phyloP scores from a whole-genome alignment of 2,329 filamentous ascomycete species.

The Colletotrichum sp. region DNA sequence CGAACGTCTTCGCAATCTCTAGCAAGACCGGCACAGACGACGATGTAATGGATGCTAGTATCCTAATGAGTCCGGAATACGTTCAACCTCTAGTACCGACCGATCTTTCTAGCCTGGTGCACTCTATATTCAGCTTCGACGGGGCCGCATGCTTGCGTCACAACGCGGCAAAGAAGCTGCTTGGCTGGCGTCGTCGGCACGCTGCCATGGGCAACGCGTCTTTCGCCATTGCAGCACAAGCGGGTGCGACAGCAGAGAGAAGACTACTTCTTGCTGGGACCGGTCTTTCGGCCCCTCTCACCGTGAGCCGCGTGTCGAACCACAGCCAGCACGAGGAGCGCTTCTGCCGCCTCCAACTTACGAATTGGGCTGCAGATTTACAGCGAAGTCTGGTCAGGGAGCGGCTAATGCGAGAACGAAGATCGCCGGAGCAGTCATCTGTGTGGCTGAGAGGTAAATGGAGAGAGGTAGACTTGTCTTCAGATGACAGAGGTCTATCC shows the following conservation, averaged over 20 bases:
- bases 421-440: slow-evolving; percentile 66
- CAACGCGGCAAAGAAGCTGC: slow-evolving; percentile 79
- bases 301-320: background rate
- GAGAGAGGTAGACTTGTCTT: slow-evolving; percentile 32
- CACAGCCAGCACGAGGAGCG: slow-evolving; percentile 35
- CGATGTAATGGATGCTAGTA: slow-evolving; percentile 88
- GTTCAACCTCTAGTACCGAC: slow-evolving; percentile 78
- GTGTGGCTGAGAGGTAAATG: slow-evolving; percentile 72
- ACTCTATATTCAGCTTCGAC: slow-evolving; percentile 76
- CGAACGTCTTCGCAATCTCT: slow-evolving; percentile 76
- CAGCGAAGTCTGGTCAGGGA: slow-evolving; percentile 78
- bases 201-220: slow-evolving; percentile 14
- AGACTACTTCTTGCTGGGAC: slow-evolving; percentile 27
- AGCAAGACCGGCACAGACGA: slow-evolving; percentile 73
- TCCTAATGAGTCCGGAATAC: slow-evolving; percentile 93
- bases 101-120: slow-evolving; percentile 73
- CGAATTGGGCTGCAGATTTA: slow-evolving; percentile 82
- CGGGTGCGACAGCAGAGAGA: slow-evolving; percentile 47
- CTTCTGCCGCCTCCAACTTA: slow-evolving; percentile 63
- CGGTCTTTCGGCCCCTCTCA: background rate
- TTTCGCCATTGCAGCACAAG: slow-evolving; percentile 26
- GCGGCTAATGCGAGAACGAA: slow-evolving; percentile 68
- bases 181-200: slow-evolving; percentile 64
- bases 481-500: background rate
- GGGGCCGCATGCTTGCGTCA: slow-evolving; percentile 84